phyloP scores from a whole-genome alignment of 257 asterid genomes.

The Solanum pennellii region DNA sequence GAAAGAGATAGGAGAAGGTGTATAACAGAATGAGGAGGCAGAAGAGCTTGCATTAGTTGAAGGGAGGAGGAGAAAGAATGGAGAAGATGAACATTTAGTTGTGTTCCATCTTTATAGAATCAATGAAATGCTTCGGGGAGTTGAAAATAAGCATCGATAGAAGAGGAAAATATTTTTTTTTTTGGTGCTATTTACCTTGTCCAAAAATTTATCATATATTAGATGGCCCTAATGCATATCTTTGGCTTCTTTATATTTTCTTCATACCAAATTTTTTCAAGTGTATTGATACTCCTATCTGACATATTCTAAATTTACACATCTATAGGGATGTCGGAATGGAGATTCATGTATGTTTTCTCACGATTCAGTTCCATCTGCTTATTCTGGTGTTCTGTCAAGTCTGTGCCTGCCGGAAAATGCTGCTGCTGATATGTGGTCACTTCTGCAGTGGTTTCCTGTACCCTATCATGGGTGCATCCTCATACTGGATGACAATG shows the following conservation, averaged over 20 bases:
- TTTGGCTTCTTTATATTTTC: not conserved
- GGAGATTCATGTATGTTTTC: slow-evolving; percentile 71
- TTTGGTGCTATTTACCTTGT: not conserved
- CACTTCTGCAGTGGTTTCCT: slow-evolving; percentile 54
- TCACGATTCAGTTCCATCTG: slow-evolving; percentile 44
- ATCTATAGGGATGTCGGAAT: slow-evolving; percentile 81
- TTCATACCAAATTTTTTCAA: not conserved
- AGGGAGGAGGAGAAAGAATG: not conserved
- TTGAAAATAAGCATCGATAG: not conserved
- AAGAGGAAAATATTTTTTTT: not conserved
- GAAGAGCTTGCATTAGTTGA: not conserved
- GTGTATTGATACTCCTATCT: not conserved
- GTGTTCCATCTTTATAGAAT: too few relatives aligned
- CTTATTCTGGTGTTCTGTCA: slow-evolving; percentile 14
- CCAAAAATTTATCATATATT: not conserved
- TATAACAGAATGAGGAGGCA: not conserved
- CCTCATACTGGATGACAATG: slow-evolving; percentile 55
- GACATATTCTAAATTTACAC: not conserved
- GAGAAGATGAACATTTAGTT: not conserved
- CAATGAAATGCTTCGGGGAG: not conserved
- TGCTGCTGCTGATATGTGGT: slow-evolving; percentile 22
- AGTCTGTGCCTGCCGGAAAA: slow-evolving; percentile 44
- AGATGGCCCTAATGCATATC: not conserved
- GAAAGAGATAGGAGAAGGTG: not conserved
- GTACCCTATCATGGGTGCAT: slow-evolving; percentile 35